Conservation (phyloP, 2,329 filamentous ascomycete genomes). For the Neoarthrinium moseri region DNA sequence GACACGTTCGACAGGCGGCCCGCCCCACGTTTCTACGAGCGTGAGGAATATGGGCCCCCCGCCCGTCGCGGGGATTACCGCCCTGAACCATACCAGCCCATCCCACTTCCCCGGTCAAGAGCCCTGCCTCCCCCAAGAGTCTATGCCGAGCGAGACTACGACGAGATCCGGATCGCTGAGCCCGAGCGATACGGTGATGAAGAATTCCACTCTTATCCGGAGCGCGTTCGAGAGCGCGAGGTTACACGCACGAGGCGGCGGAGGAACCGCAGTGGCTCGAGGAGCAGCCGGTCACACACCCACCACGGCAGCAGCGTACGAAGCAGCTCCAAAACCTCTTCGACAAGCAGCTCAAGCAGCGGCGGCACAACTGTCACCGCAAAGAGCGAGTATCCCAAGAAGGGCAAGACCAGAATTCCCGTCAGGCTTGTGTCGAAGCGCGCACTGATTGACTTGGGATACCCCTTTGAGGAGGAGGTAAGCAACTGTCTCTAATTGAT, state of each 20-base stretch:
- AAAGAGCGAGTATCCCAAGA: conserved; percentile 70
- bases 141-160: conserved; percentile 56
- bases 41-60: conserved; percentile 53
- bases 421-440: conserved; percentile 75
- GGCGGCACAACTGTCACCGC: conserved; percentile 45
- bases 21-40: conserved; percentile 44
- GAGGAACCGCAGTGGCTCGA: conserved; percentile 41
- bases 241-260: conserved; percentile 49
- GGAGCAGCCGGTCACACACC: conserved; percentile 35
- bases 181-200: conserved; percentile 70
- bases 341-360: conserved; percentile 42
- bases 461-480: conserved; percentile 86
- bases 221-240: conserved; percentile 62
- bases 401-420: conserved; percentile 88
- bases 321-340: conserved; percentile 41
- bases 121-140: conserved; percentile 59
- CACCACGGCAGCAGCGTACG: conserved; percentile 30
- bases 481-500: conserved; percentile 22
- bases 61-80: conserved; percentile 55
- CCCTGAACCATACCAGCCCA: conserved; percentile 54
- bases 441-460: conserved; percentile 80
- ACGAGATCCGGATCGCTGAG: conserved; percentile 68
- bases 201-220: conserved; percentile 63
- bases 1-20: conserved; percentile 86
- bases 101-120: conserved; percentile 66